Conservation (phyloP, 2,329 filamentous ascomycete species). For the Ampelomyces quisqualis region DNA sequence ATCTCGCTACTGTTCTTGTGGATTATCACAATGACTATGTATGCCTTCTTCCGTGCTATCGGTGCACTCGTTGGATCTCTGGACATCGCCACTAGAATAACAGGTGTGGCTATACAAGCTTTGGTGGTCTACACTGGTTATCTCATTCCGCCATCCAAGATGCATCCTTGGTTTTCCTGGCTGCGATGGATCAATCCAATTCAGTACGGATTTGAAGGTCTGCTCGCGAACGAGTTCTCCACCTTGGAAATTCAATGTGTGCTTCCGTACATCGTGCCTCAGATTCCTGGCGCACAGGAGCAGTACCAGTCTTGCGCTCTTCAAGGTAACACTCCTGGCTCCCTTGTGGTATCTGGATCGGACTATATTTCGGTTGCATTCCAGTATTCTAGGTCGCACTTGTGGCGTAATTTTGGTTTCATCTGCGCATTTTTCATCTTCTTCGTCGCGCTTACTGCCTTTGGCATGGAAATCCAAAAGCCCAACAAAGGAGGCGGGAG, state of each 20-base stretch:
- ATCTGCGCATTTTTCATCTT: conserved; percentile 54
- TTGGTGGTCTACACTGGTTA: conserved; percentile 46
- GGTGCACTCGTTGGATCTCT: conserved; percentile 40
- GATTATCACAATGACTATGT: conserved; percentile 50
- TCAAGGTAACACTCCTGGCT: conserved; percentile 57
- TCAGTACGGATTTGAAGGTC: conserved; percentile 67
- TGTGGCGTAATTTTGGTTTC: conserved; percentile 62
- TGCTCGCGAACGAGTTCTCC: conserved; percentile 72
- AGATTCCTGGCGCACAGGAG: conserved; percentile 47
- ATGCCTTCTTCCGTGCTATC: conserved; percentile 45
- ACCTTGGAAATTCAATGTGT: conserved; percentile 57
- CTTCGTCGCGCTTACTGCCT: conserved; percentile 50
- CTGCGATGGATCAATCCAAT: conserved; percentile 56
- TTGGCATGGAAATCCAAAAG: conserved; percentile 54
- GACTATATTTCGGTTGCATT: conserved; percentile 59
- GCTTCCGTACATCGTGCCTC: conserved; percentile 58
- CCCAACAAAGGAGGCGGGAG: conserved; percentile 61
- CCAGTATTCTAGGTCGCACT: conserved; percentile 56
- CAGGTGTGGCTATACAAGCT: conserved; percentile 45
- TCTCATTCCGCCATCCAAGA: conserved; percentile 43
- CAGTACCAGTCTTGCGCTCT: conserved; percentile 62
- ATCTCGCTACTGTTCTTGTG: conserved; percentile 65
- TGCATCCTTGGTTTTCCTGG: conserved; percentile 47
- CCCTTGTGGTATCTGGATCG: conserved; percentile 54
- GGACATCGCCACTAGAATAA: conserved; percentile 43